Evolutionary conservation across 2,329 filamentous ascomycete genomes (phyloP), one percentile per base, ranked within the genome.

Genomic region (Hypoxylon sp.): DNA sequence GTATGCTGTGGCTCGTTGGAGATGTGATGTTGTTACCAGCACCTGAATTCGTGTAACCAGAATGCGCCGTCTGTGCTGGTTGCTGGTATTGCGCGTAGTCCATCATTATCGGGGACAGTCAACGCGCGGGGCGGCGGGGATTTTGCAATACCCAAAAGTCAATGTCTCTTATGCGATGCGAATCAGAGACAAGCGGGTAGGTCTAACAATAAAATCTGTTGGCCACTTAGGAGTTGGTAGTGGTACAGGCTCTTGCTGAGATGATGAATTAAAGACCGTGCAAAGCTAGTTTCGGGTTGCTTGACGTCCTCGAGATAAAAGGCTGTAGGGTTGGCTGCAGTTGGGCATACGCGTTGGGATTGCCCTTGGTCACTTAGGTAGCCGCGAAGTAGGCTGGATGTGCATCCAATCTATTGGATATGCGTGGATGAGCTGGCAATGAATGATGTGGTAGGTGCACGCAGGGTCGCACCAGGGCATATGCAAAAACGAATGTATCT

Each of bases 71-170:
- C 81, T 91, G 90, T 80, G 88, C 85, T 81, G 90, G 87, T 81
- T 89, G 90, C 78, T 90, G 89, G 79, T 92, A 92, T 82, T 91
- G 89, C 80, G 89, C 88, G 85, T 92, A 92, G 82, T 92, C 91
- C 91, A 93, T 92, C 83, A 87, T 91, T 75, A 77, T 80, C 79
- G 79, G 77, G 69, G 64, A 73, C 71, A 46, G 71, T 60, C 64
- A 74, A 66, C 73, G 70, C 72, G 73, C 73, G 69, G 71, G 70
- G 73, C 71, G 74, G 72, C 69, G 72, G 72, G 66, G 61, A 70
- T 77, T 72, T 77, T 76, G 72, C 72, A 74, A 72, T 74, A 70
- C 75, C 73, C 74, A 74, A 69, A 69, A 66, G 68, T 72, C 64
- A 66, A 68, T 74, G 72, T 74, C 75, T 76, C 75, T 75, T 70